Evolutionary conservation across 1,284 basidiomycete species (phyloP).

Genomic region (Ustilago trichophora): DNA sequence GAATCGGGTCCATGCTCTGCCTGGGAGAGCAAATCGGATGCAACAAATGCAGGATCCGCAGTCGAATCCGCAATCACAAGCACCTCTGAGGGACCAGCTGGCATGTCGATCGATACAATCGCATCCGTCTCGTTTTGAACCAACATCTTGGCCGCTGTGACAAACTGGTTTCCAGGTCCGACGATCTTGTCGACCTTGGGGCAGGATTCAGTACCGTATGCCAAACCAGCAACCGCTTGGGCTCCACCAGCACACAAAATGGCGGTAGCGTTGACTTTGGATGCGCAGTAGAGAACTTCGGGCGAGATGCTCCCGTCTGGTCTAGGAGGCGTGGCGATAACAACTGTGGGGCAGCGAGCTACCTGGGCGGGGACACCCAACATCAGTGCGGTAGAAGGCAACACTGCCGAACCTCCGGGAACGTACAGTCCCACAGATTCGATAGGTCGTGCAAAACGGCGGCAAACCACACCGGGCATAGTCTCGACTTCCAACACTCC

Average conservation of each 20-base stretch:
- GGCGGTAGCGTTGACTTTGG: constrained; percentile 57
- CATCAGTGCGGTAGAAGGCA: constrained; percentile 98
- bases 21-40: constrained; percentile 94
- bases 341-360: constrained; percentile 89
- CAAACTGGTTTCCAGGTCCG: constrained; percentile 99
- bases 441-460: constrained; percentile 87
- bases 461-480: constrained; percentile 84
- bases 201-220: constrained; percentile 92
- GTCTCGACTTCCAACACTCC: constrained; percentile 83
- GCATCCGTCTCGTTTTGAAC: constrained; percentile 99
- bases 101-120: constrained; percentile 97
- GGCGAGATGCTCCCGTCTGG: constrained; percentile 63
- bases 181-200: constrained; percentile 99
- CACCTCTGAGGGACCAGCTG: constrained; percentile 84
- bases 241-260: constrained; percentile 79
- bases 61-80: constrained; percentile 81
- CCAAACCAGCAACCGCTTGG: constrained; percentile 95
- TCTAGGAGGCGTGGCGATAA: constrained; percentile 93
- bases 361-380: constrained; percentile 97
- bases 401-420: constrained; percentile 93
- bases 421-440: constrained; percentile 96
- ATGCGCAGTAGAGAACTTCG: constrained; percentile 65
- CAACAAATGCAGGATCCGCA: constrained; percentile 87
- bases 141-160: constrained; percentile 98
- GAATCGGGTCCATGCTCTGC: constrained; percentile 97